These are phyloP conservation scores for Rugiboletus extremiorientalis DNA, from an alignment of 1,284 basidiomycete species.

Conservation along the genomic window DNA sequence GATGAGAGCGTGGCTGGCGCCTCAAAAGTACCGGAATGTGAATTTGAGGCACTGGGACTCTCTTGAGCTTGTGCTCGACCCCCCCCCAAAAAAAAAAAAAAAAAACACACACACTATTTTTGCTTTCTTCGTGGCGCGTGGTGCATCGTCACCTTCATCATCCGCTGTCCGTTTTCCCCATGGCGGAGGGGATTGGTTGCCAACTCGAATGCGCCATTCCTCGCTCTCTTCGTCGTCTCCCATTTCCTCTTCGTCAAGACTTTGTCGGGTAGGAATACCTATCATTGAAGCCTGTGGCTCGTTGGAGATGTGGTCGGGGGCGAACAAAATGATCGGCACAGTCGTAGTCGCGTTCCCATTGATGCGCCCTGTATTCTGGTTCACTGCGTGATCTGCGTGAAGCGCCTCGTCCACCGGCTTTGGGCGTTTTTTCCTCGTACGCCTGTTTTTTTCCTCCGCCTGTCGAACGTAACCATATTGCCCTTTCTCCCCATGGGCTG, in stretches of 20 bases:
- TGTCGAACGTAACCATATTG: constrained; percentile 76
- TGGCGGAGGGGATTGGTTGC: constrained; percentile 57
- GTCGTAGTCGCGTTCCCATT: constrained; percentile 16
- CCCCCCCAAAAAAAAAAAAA: no score
- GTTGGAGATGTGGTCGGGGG: constrained; percentile 21
- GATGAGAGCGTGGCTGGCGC: constrained; percentile 7
- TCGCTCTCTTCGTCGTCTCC: constrained; percentile 56
- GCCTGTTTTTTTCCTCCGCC: constrained; percentile 62
- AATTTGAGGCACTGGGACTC: constrained; percentile 2
- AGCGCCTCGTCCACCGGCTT: constrained; percentile 33
- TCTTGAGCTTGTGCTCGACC: background rate
- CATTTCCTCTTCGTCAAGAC: constrained; percentile 53
- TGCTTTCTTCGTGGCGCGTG: constrained; percentile 25
- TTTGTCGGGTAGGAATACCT: constrained; percentile 26
- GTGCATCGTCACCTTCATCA: constrained; percentile 32
- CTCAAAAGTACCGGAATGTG: background rate
- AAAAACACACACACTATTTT: constrained; percentile 28
- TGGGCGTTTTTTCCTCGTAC: constrained; percentile 48
- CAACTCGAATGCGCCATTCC: constrained; percentile 66
- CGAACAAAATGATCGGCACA: constrained; percentile 28
- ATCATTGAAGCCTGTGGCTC: constrained; percentile 18
- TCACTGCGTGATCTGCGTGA: constrained; percentile 19
- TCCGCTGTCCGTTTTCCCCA: constrained; percentile 62
- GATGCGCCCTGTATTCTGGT: constrained; percentile 26
- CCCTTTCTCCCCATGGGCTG: constrained; percentile 64